These are phyloP conservation scores for Cenchrus americanus DNA, from an alignment of 176 grass and related monocot genomes.

Conservation along the genomic window DNA sequence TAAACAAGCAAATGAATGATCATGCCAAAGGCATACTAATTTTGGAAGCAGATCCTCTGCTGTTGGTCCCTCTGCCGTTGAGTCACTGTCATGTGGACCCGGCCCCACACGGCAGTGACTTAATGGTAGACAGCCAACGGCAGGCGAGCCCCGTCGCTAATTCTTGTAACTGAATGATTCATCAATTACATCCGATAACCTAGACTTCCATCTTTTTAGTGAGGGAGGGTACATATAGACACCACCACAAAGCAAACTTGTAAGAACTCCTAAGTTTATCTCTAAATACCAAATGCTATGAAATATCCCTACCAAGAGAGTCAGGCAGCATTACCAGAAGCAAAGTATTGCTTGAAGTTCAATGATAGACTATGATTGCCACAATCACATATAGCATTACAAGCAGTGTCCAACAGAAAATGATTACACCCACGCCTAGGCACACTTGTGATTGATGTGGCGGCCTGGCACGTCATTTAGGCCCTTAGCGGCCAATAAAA, in stretches of 20 bases:
- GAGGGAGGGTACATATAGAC: not conserved
- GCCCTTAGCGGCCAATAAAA: no score
- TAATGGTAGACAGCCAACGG: no score
- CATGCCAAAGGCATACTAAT: conserved; percentile 5
- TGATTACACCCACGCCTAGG: no score
- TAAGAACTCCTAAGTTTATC: not conserved
- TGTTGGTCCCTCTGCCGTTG: no score
- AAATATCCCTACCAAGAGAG: conserved; percentile 5
- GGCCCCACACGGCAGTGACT: no score
- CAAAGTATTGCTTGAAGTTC: not conserved
- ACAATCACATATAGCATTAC: conserved; percentile 2
- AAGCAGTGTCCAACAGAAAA: no score
- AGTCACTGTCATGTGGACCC: no score
- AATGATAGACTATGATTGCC: not conserved
- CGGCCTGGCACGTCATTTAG: no score
- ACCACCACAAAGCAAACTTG: conserved; percentile 2
- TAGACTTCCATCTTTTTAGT: not conserved
- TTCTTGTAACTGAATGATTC: not conserved
- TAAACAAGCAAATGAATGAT: not conserved
- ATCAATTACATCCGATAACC: not conserved
- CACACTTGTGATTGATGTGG: no score
- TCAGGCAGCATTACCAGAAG: not conserved
- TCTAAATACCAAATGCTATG: conserved; percentile 4
- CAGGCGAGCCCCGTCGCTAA: no score
- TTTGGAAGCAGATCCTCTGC: no score